Evolutionary conservation across 345 rosid species (phyloP), one percentile per base, ranked within the genome.

Genomic region (Chamaenerion angustifolium): DNA sequence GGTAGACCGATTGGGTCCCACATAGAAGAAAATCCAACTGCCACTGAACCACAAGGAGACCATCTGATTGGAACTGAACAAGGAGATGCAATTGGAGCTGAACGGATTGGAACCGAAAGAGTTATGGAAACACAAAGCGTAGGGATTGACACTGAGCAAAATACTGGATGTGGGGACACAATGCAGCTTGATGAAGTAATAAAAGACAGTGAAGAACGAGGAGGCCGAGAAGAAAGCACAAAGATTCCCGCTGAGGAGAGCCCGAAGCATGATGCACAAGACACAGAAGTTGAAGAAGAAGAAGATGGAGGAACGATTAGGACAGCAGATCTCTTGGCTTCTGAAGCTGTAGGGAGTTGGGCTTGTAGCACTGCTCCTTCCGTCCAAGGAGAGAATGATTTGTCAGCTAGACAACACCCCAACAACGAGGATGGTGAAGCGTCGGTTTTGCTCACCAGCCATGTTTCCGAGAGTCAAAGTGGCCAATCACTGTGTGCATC

Each of bases 261-360:
- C 54, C 58, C 48, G 55, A 83, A 31, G 6, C 37, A 63, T 16
- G 65, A 45, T 42, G 46, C 60, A 0, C 82, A 80, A 52, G 93
- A 87, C 60, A 79, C 75, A 10, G 92, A 83, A 56, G 77, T 75
- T 23, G n/a, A n/a, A n/a, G n/a, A n/a, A n/a, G 27, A 23, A 6
- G 94, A 90, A 58, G 73, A 71, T 6, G 79, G 70, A 58, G 81
- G 69, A 37, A 78, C 80, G 12, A 65, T 84, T 61, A 74, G 72
- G 66, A 87, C 95, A 12, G 70, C 78, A 0, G 98, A 92, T 59
- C 96, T 92, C 60, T 51, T 84, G 63, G 71, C 95, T 55, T 87
- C 98, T 16, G 96, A 92, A 71, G 85, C 70, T 68, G 78, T 66
- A 44, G 95, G 95, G 53, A 87, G 95, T 59, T 87, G 96, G 98